phyloP scores from a whole-genome alignment of 1,284 basidiomycete genomes.

The Inonotus obliquus region DNA sequence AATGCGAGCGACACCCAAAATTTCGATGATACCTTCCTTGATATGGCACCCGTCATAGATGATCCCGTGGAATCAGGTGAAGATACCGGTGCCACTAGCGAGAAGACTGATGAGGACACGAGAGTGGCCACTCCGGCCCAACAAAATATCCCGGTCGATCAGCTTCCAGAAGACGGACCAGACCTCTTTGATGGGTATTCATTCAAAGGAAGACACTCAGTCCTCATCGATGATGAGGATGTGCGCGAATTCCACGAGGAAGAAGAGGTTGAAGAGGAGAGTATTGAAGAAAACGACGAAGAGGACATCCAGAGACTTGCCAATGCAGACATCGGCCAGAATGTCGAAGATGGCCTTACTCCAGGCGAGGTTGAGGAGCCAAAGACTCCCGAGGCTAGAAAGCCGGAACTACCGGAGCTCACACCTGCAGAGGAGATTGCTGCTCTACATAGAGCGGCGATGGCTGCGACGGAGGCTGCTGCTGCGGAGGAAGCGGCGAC shows the following conservation, averaged over 20 bases:
- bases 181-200: conserved; percentile 88
- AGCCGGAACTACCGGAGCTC: conserved; percentile 38
- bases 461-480: conserved; percentile 8
- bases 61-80: conserved; percentile 41
- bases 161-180: conserved; percentile 44
- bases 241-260: conserved; percentile 40
- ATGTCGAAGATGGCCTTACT: conserved; percentile 1
- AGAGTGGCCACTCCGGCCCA: conserved; percentile 61
- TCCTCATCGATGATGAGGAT: conserved; percentile 67
- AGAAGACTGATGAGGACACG: conserved; percentile 63
- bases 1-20: conserved; percentile 96
- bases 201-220: conserved; percentile 79
- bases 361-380: conserved; percentile 39
- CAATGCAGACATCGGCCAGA: conserved; percentile 12
- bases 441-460: conserved; percentile 16
- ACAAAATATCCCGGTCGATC: conserved; percentile 64
- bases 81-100: conserved; percentile 27
- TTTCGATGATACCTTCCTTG: conserved; percentile 95
- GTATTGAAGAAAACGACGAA: conserved; percentile 32
- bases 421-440: conserved; percentile 21
- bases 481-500: background rate
- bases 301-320: conserved; percentile 22
- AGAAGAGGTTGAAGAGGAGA: conserved; percentile 32
- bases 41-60: conserved; percentile 86
- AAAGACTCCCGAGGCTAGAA: conserved; percentile 69